Base-by-base conservation (phyloP, 2,329 filamentous ascomycete species). In the Colletotrichum lentis region DNA sequence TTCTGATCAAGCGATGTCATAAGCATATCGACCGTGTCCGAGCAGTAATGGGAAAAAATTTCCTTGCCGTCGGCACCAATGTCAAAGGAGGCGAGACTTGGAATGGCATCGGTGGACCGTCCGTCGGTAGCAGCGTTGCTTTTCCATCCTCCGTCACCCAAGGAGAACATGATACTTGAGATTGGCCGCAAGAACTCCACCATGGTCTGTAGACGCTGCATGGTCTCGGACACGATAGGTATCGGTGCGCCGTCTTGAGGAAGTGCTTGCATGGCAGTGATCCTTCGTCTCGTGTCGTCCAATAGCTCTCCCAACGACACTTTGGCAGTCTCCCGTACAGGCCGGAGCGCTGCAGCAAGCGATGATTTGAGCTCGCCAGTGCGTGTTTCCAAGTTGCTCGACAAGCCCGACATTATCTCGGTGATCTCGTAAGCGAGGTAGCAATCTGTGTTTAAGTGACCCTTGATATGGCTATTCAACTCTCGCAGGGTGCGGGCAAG, bases 371-470 rank as follows among this genome's bases (percentile, higher is more conserved):
- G 84, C 74, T 97, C 93, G 2, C 93, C 93, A 0, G 94, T 97
- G 69, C 91, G 89, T 5, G 87, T 86, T 71, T 97, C 95, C 4
- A 99, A 82, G 46, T 91, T 90, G 64, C 90, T 90, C 2, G 93
- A 94, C 55, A 97, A 84, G 14, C 86, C 86, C 0, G 93, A 92
- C 54, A 98, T 88, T 69, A 97, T 92, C 74, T 97, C 95, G 39
- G 96, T 92, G 39, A 98, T 92, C 76, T 99, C 96, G 77, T 97
- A 99, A 8, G 94, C 94, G 56, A 99, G 86, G 77, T 93, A 98
- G 79, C 95, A 98, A 77, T 99, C 96, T 0, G 93, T 97, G 72
- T 89, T 87, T 46, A 97, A 82, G 75, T 97, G 94, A 47, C 86
- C 83, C 76, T 94, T 94, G 78, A 98, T 94, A 75, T 97, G 94